Conservation (phyloP, 2,329 filamentous ascomycete species). For the Polytolypa hystricis region DNA sequence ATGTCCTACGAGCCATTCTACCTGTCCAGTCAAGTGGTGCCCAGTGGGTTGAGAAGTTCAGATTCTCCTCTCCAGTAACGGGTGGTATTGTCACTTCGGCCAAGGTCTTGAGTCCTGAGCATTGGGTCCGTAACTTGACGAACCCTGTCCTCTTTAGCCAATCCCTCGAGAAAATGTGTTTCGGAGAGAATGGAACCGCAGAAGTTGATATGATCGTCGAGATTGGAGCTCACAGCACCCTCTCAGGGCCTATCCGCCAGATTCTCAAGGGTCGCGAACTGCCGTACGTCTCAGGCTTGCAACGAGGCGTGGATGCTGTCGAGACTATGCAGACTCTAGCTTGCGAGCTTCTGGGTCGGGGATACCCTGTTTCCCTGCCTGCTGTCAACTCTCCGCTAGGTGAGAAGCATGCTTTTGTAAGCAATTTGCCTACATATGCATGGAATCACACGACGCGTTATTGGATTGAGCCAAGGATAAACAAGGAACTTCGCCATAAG, state of each 20-base stretch:
- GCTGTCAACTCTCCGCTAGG: too few species aligned
- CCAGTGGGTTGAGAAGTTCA: too few species aligned
- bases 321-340: neutral
- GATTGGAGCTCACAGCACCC: slow-evolving; percentile 22
- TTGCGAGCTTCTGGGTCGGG: slow-evolving; percentile 3
- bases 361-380: slow-evolving; percentile 4
- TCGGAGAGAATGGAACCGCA: too few species aligned
- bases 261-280: slow-evolving; percentile 10
- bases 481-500: neutral
- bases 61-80: too few species aligned
- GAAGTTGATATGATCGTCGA: slow-evolving; percentile 17
- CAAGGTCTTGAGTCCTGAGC: too few species aligned
- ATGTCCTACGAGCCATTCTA: too few species aligned
- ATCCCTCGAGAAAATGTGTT: too few species aligned
- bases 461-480: neutral
- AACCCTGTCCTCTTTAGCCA: slow-evolving; percentile 2
- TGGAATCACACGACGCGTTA: neutral
- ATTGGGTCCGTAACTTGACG: neutral
- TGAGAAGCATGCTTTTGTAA: neutral
- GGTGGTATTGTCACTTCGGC: too few species aligned
- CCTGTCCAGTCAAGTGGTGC: too few species aligned
- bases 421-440: slow-evolving; percentile 2
- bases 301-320: neutral
- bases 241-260: slow-evolving; percentile 21
- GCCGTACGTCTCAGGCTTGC: neutral